Percentiles rank a stretch among this genome's conserved stretches.
These are phyloP conservation scores for Spinacia oleracea DNA, from an alignment of 179 eudicot genomes.

Conservation along the genomic window DNA sequence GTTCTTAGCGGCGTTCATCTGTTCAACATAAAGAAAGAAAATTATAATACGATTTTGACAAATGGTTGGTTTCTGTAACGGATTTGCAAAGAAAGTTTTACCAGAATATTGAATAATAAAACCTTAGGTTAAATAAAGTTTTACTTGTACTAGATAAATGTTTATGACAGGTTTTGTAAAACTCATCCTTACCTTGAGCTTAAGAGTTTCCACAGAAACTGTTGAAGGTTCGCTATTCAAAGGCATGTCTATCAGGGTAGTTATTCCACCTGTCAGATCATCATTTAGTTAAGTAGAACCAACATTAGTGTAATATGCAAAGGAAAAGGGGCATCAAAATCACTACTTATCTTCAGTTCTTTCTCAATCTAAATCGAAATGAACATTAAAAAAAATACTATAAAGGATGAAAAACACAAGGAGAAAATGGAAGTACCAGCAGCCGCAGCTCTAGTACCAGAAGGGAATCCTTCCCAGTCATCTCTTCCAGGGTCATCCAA, in stretches of 20 bases:
- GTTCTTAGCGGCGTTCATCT: conserved; percentile 75
- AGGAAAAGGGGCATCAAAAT: neutral
- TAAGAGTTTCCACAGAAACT: conserved; percentile 73
- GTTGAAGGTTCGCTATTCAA: conserved; percentile 89
- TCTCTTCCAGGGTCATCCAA: conserved; percentile 92
- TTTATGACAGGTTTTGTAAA: neutral
- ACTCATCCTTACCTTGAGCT: conserved; percentile 66
- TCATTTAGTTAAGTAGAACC: conserved; percentile 1
- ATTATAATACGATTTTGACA: neutral
- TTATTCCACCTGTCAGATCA: conserved; percentile 68
- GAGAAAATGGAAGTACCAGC: conserved; percentile 53
- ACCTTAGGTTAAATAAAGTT: too few relatives aligned
- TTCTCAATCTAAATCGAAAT: neutral
- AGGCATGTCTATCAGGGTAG: conserved; percentile 96
- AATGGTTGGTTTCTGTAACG: neutral
- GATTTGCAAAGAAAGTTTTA: neutral
- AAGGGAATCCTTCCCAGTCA: conserved; percentile 99
- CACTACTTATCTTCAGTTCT: neutral
- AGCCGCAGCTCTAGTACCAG: conserved; percentile 98
- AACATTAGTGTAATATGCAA: neutral
- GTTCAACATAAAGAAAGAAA: conserved; percentile 23
- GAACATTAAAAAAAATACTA: neutral
- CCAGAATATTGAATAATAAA: too few relatives aligned
- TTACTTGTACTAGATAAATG: neutral
- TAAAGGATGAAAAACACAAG: neutral